phyloP scores from a whole-genome alignment of 495 filamentous ascomycete species.

The Tetracladium setigerum region DNA sequence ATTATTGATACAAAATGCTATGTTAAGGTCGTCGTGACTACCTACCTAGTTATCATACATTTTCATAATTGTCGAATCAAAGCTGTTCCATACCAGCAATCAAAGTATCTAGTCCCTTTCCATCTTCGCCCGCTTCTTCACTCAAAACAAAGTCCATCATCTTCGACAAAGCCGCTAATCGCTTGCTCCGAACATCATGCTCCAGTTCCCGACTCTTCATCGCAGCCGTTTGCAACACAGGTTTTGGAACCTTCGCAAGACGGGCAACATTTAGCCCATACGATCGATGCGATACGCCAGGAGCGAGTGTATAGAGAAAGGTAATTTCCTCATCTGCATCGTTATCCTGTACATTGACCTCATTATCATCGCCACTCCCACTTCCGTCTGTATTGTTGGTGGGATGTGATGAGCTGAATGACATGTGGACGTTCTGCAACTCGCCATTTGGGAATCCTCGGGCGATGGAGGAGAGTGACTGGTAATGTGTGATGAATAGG shows the following conservation, averaged over 20 bases:
- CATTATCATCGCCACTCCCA: neutral
- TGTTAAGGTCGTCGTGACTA: too few species aligned
- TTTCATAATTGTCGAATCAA: neutral
- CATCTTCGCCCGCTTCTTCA: neutral
- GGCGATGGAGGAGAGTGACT: slow-evolving; percentile 67
- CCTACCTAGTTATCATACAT: neutral
- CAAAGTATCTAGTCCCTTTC: slow-evolving; percentile 14
- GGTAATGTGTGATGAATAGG: slow-evolving; percentile 96
- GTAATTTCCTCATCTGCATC: slow-evolving; percentile 54
- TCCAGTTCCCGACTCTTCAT: slow-evolving; percentile 77
- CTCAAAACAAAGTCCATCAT: slow-evolving; percentile 34
- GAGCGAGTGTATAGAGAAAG: slow-evolving; percentile 75
- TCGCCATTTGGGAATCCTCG: slow-evolving; percentile 64
- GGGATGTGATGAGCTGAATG: slow-evolving; percentile 21
- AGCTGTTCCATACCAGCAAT: slow-evolving; percentile 19
- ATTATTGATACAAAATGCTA: too few species aligned
- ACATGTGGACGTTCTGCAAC: slow-evolving; percentile 40
- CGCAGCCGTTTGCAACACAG: slow-evolving; percentile 69
- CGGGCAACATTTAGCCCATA: slow-evolving; percentile 93
- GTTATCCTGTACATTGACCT: slow-evolving; percentile 16
- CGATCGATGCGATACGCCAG: slow-evolving; percentile 84
- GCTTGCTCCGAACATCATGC: slow-evolving; percentile 55
- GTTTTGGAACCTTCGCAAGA: slow-evolving; percentile 70
- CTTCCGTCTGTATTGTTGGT: neutral
- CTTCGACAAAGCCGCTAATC: slow-evolving; percentile 36